A percentile compares a stretch with the other conserved stretches of the same genome.
phyloP scores from a whole-genome alignment of 148 eudicot genomes.

The Spergularia bocconei region DNA sequence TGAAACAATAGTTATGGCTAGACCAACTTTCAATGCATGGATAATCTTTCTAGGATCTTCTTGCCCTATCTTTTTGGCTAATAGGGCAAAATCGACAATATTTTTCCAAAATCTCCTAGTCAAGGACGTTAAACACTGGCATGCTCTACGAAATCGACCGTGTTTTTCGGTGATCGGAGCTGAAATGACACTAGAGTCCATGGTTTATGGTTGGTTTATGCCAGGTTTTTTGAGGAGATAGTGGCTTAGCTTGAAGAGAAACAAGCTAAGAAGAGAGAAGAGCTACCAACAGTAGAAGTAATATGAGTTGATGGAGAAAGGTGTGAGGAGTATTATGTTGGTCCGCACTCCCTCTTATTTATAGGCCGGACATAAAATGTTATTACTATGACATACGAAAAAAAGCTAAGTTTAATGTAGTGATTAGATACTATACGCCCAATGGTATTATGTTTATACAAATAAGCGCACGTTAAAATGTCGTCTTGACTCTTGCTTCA shows the following conservation, averaged over 20 bases:
- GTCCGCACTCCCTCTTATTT: constrained; percentile 6
- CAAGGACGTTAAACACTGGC: constrained; percentile 12
- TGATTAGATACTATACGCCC: not conserved
- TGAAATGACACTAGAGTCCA: constrained; percentile 12
- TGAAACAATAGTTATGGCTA: constrained; percentile 36
- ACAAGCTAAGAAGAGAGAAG: not conserved
- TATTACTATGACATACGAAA: too few relatives aligned
- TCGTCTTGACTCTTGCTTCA: constrained; percentile 2
- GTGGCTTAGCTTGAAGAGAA: not conserved
- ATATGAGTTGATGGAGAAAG: not conserved
- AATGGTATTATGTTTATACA: not conserved
- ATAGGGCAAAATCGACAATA: constrained; percentile 7
- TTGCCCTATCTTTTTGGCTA: constrained; percentile 24
- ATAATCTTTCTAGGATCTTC: constrained; percentile 35
- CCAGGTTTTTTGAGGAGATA: not conserved
- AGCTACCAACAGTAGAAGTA: not conserved
- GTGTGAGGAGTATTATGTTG: constrained; percentile 7
- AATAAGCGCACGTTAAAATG: not conserved
- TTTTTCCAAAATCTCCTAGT: constrained; percentile 8
- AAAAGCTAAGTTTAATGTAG: not conserved
- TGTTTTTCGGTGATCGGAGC: not conserved
- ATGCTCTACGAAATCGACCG: constrained; percentile 11
- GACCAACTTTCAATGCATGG: constrained; percentile 37
- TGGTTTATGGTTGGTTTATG: not conserved
- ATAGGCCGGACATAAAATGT: constrained; percentile 2